Evolutionary conservation across 2,329 filamentous ascomycete species (phyloP).

Genomic region (Colletotrichum euphorbiae): DNA sequence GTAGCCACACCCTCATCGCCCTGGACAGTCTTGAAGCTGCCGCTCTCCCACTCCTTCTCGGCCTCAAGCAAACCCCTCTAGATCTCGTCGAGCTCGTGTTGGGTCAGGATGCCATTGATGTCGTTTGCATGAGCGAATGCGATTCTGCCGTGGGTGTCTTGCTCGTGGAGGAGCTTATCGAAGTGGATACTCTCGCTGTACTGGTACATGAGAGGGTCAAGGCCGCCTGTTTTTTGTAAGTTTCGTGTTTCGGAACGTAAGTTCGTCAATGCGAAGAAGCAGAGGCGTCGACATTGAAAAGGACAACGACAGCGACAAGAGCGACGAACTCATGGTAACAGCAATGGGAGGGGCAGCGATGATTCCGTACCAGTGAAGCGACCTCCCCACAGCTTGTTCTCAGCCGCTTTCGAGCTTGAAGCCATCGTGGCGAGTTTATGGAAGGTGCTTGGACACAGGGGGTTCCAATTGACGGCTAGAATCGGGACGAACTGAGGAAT

Average conservation of each 20-base stretch:
- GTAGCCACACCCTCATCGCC: conserved; percentile 43
- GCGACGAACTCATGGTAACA: background rate
- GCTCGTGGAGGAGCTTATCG: conserved; percentile 80
- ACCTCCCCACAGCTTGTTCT: conserved; percentile 58
- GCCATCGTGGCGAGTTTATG: conserved; percentile 43
- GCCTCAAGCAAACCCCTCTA: conserved; percentile 75
- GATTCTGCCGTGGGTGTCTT: conserved; percentile 84
- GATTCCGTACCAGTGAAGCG: conserved; percentile 49
- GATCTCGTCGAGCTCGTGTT: conserved; percentile 79
- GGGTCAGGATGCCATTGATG: conserved; percentile 78
- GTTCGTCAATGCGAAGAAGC: background rate
- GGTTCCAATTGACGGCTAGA: background rate
- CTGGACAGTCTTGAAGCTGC: conserved; percentile 62
- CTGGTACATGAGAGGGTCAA: conserved; percentile 86
- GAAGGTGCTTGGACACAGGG: background rate
- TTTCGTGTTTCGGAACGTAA: background rate
- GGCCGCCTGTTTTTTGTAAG: conserved; percentile 68
- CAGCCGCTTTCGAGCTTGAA: conserved; percentile 45
- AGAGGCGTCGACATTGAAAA: no score
- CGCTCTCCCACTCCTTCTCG: conserved; percentile 64
- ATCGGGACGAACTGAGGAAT: background rate
- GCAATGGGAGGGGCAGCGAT: background rate
- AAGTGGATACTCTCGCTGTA: conserved; percentile 87
- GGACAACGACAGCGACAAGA: no score
- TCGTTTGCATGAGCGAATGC: conserved; percentile 85